phyloP scores from a whole-genome alignment of 2,329 filamentous ascomycete species.

The Trichoderma sp. region DNA sequence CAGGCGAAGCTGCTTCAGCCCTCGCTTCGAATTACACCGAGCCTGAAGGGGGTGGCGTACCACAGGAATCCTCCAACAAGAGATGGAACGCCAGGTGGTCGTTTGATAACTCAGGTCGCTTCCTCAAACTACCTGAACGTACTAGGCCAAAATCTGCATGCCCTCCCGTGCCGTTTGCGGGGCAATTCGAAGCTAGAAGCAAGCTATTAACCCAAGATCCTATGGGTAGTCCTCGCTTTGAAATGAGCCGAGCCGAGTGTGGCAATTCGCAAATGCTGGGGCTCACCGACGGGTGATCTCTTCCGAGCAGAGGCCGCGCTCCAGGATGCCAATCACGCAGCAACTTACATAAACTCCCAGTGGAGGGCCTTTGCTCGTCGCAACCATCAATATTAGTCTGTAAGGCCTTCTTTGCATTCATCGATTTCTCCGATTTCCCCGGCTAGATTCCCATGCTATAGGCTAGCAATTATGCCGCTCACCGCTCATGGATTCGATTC shows the following conservation, averaged over 20 bases:
- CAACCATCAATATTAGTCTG: background rate
- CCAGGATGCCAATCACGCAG: background rate
- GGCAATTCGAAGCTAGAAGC: background rate
- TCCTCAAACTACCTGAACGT: background rate
- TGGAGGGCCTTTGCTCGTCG: background rate
- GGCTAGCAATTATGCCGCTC: background rate
- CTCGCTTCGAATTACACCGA: conserved; percentile 18
- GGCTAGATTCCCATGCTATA: background rate
- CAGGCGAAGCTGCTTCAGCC: background rate
- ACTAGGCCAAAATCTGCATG: no score
- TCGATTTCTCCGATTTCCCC: background rate
- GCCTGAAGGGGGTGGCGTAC: background rate
- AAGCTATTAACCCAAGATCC: background rate
- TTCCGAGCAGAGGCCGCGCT: background rate
- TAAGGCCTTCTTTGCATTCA: background rate
- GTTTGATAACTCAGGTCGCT: background rate
- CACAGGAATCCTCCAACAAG: conserved; percentile 1
- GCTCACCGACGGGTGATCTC: background rate
- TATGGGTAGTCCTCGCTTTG: background rate
- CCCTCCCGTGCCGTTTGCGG: background rate
- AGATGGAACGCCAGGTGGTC: background rate
- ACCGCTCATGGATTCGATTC: conserved; percentile 4
- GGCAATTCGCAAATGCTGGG: background rate
- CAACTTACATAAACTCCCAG: background rate
- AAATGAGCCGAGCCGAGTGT: conserved; percentile 22